Evolutionary conservation across 2,329 filamentous ascomycete genomes (phyloP).

Genomic region (Hymenoscyphus infarciens): DNA sequence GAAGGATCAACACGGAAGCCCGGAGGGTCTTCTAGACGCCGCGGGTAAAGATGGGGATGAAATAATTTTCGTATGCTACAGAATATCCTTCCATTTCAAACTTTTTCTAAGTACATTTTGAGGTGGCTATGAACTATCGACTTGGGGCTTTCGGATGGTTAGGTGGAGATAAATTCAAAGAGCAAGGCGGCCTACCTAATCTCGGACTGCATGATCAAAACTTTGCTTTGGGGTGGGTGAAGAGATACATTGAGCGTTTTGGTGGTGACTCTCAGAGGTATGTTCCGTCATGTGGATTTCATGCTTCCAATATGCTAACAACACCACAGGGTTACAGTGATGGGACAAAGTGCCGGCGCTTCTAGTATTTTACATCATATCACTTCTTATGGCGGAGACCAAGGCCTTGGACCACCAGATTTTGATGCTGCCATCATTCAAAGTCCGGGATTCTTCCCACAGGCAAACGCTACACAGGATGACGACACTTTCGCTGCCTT

Average conservation of each 20-base stretch:
- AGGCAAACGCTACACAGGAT: neutral
- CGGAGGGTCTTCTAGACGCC: neutral
- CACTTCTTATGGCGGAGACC: neutral
- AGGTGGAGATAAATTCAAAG: neutral
- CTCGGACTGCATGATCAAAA: neutral
- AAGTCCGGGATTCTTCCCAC: neutral
- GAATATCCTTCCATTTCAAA: neutral
- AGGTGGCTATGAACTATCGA: constrained; percentile 1
- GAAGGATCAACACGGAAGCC: neutral
- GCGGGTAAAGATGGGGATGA: neutral
- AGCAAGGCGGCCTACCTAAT: neutral
- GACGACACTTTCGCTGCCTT: neutral
- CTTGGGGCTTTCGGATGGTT: neutral
- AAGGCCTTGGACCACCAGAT: neutral
- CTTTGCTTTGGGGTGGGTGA: neutral
- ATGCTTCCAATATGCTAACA: neutral
- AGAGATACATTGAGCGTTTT: neutral
- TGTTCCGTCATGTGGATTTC: neutral
- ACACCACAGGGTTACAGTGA: neutral
- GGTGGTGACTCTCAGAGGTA: neutral
- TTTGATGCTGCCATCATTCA: neutral
- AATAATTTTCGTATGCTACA: neutral
- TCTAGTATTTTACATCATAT: neutral
- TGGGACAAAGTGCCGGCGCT: neutral
- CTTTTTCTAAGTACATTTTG: neutral